Base-by-base conservation (phyloP, 306 rosid genomes). In the Pyrus pyrifolia region DNA sequence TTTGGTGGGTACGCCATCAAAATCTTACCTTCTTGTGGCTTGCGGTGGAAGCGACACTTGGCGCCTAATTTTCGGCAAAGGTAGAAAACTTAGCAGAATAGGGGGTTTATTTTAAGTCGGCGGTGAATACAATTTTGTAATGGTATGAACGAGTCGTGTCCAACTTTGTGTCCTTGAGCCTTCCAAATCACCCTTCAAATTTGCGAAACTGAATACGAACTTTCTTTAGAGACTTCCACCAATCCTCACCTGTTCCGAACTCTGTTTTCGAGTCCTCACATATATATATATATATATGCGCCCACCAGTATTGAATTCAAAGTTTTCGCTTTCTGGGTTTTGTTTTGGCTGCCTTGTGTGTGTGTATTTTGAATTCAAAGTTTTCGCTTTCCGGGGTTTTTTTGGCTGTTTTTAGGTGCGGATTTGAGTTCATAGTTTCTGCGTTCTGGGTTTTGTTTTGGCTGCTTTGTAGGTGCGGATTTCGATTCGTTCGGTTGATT, bases 21-120 rank as follows among this genome's bases (percentile, higher is more conserved):
- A 6, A 13, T 60, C 2, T 27, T 2, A 2, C 42, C 23, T 17
- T 35, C 19, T 51, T 13, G 70, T 66, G 65, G 30, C 25, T 51
- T 52, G 40, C 10, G 12, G 67, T 7, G 8, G 40, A 17, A 40
- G 77, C 19, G 53, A 49, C 77, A 60, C 52, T 17, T 40, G 68
- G 68, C 68, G 13, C 4, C 19, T 33, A 59, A 1, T 60, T 14
- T 5, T 63, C 33, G 52, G 33, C 68, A 11, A 31, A 21, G 2
- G n/a, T 4, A 19, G 40, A 42, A 75, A 21, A 44, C 77, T 40
- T 31, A 74, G 19, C 45, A 10, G 29, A 12, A n/a, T 22, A 33
- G 19, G 67, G n/a, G n/a, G 21, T 55, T 62, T 58, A 63, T 53
- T 45, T 79, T 60, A 21, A 62, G 90, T 80, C 91, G 92, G 89